Percentiles rank a stretch among this genome's conserved stretches.
These are phyloP conservation scores for Kluyveromyces wickerhamii DNA, from an alignment of 805 yeast genomes.

Conservation along the genomic window DNA sequence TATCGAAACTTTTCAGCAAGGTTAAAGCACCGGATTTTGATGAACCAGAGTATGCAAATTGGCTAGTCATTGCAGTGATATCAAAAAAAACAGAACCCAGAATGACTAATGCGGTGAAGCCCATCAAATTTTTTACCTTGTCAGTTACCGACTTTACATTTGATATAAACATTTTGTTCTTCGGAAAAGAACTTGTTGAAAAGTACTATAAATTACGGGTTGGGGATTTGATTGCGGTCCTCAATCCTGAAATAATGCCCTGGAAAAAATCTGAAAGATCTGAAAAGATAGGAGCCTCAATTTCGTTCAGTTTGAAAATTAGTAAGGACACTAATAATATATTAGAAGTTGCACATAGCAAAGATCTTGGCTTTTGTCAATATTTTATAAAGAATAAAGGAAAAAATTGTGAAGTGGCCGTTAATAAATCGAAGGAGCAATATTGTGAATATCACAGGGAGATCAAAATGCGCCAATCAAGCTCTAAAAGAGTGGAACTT, in stretches of 20 bases:
- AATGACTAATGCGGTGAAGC: conserved; percentile 33
- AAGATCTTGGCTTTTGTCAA: conserved; percentile 62
- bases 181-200: conserved; percentile 54
- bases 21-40: conserved; percentile 59
- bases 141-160: conserved; percentile 61
- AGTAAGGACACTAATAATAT: conserved; percentile 44
- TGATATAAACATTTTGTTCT: conserved; percentile 51
- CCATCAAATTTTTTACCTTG: conserved; percentile 51
- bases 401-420: conserved; percentile 48
- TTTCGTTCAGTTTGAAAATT: conserved; percentile 51
- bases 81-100: conserved; percentile 48
- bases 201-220: conserved; percentile 64
- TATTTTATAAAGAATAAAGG: conserved; percentile 40
- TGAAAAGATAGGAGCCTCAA: conserved; percentile 13
- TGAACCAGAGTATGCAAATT: conserved; percentile 67
- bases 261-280: conserved; percentile 24
- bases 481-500: conserved; percentile 68
- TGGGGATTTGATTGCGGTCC: conserved; percentile 66
- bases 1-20: conserved; percentile 54
- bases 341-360: conserved; percentile 65
- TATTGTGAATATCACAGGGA: conserved; percentile 73
- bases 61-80: conserved; percentile 72
- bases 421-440: conserved; percentile 44
- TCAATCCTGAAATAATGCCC: conserved; percentile 62
- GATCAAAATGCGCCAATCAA: conserved; percentile 39